These are phyloP conservation scores for Amphicarpaea edgeworthii DNA, from an alignment of 306 rosid genomes.

Conservation along the genomic window DNA sequence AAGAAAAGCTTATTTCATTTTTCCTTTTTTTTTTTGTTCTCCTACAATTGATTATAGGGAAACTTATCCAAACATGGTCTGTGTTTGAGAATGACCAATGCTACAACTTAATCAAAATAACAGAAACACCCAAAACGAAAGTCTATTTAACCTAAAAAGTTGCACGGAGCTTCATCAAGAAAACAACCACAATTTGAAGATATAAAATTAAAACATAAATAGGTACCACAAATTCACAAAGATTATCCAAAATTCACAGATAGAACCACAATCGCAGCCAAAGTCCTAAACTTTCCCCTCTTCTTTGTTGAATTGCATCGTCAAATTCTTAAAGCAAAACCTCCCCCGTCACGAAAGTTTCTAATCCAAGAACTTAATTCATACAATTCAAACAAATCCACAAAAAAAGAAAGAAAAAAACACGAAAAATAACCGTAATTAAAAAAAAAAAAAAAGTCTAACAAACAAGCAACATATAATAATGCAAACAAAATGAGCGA, in stretches of 20 bases:
- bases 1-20: too few species aligned
- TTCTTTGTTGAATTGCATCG: not conserved
- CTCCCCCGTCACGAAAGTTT: slow-evolving; percentile 9
- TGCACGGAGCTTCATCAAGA: not conserved
- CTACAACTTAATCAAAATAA: slow-evolving; percentile 8
- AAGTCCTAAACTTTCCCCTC: slow-evolving; percentile 23
- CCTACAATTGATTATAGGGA: too few species aligned
- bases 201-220: not conserved
- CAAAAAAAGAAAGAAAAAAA: not conserved
- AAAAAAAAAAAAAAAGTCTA: not conserved
- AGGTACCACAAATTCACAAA: not conserved
- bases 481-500: slow-evolving; percentile 7
- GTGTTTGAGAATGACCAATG: not conserved
- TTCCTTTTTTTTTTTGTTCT: too few species aligned
- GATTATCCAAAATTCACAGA: slow-evolving; percentile 28
- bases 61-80: too few species aligned
- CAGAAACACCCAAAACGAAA: slow-evolving; percentile 6
- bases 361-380: slow-evolving; percentile 35
- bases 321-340: slow-evolving; percentile 19
- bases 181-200: slow-evolving; percentile 2
- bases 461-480: slow-evolving; percentile 13
- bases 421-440: not conserved
- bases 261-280: slow-evolving; percentile 10
- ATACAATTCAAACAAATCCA: slow-evolving; percentile 38
- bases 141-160: slow-evolving; percentile 8